Percentiles rank a stretch among this genome's conserved stretches.
These are phyloP conservation scores for Dichomitus squalens DNA, from an alignment of 1,284 basidiomycete species.

Conservation along the genomic window DNA sequence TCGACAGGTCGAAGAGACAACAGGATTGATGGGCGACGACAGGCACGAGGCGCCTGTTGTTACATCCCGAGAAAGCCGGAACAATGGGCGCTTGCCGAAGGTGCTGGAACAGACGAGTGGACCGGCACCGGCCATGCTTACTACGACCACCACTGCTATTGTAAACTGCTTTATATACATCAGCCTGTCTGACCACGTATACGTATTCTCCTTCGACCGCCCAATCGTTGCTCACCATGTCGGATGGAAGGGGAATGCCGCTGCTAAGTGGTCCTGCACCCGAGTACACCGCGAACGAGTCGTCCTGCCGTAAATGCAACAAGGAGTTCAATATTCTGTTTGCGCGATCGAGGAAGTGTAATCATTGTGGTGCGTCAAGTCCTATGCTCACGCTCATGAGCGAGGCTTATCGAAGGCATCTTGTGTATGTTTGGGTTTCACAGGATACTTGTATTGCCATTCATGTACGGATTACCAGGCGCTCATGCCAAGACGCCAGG, in stretches of 20 bases:
- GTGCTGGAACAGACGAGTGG: conserved; percentile 10
- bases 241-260: conserved; percentile 52
- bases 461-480: conserved; percentile 76
- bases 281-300: conserved; percentile 40
- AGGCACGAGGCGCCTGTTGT: neutral
- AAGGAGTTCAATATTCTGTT: conserved; percentile 76
- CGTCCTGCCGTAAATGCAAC: conserved; percentile 68
- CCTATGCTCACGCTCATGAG: neutral
- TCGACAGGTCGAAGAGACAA: neutral
- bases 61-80: conserved; percentile 3
- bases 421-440: neutral
- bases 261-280: conserved; percentile 61
- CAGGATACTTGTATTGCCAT: conserved; percentile 73
- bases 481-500: conserved; percentile 57
- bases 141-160: conserved; percentile 1
- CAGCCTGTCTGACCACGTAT: neutral
- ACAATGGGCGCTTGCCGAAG: neutral
- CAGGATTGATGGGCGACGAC: neutral
- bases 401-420: conserved; percentile 3
- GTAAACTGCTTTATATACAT: neutral
- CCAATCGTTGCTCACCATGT: conserved; percentile 12
- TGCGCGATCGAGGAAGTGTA: conserved; percentile 62
- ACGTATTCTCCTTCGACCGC: neutral
- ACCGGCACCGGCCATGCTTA: conserved; percentile 2
- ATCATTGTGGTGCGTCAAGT: conserved; percentile 67